These are phyloP conservation scores for Arthrobotrys conoides DNA, from an alignment of 2,329 filamentous ascomycete genomes.

Conservation along the genomic window DNA sequence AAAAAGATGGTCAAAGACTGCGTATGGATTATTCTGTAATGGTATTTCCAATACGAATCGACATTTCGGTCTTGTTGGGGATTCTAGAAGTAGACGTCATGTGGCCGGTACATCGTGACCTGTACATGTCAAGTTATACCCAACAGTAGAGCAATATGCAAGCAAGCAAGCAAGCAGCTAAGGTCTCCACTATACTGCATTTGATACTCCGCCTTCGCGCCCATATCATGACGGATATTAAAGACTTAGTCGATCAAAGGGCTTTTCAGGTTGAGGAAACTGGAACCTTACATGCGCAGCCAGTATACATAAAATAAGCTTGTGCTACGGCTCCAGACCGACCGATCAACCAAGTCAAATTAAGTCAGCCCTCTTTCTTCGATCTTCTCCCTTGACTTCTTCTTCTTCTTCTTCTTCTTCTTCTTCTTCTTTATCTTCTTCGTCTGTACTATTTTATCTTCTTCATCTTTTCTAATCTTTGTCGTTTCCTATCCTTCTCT, in stretches of 20 bases:
- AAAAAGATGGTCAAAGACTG: neutral
- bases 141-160: slow-evolving; percentile 11
- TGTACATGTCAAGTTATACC: neutral
- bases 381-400: slow-evolving; percentile 4
- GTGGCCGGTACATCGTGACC: slow-evolving; percentile 18
- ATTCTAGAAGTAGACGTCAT: slow-evolving; percentile 4
- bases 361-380: too few species aligned
- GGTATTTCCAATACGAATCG: neutral
- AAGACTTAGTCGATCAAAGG: neutral
- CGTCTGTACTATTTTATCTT: slow-evolving; percentile 8
- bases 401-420: slow-evolving; percentile 2
- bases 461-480: neutral
- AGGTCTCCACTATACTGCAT: slow-evolving; percentile 28
- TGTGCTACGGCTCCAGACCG: slow-evolving; percentile 29
- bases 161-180: slow-evolving; percentile 11
- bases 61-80: neutral
- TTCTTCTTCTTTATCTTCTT: neutral
- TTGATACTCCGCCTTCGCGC: slow-evolving; percentile 34
- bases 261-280: neutral
- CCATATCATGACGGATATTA: slow-evolving; percentile 21
- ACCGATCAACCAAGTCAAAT: slow-evolving; percentile 3
- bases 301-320: neutral
- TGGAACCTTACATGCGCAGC: slow-evolving; percentile 5
- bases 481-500: neutral
- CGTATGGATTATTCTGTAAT: neutral